Evolutionary conservation across 2,329 filamentous ascomycete genomes (phyloP), one percentile per base, ranked within the genome.

Genomic region (Pseudocercospora musae): DNA sequence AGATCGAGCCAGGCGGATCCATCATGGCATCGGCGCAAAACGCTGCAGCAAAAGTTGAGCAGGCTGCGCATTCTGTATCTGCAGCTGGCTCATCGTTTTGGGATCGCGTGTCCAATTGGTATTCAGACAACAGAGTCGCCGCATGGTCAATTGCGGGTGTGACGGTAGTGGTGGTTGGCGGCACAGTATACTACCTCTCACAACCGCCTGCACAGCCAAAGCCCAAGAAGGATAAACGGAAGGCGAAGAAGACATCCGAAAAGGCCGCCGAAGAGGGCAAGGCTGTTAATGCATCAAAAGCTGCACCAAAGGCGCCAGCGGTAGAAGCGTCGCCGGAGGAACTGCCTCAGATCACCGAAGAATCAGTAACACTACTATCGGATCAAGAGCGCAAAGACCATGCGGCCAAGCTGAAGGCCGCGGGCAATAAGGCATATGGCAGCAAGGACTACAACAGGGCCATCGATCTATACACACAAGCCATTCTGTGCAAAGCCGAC

Each of bases 91-190:
- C 88, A 63, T 89, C 90, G 52, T 80, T 95, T 60, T 96, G 92
- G 92, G 91, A 96, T 78, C 89, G 93, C 73, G 82, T 97, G 79
- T 89, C 92, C 69, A 88, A 83, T 74, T 99, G 95, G 94, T 92
- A 90, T 13, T 91, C 92, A 2, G 94, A 98, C 77, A 93, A 99
- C 81, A 98, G 97, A 82, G 90, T 91, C 53, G 85, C 94, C 59
- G 93, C 96, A 66, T 99, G 97, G 79, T 97, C 95, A 69, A 91
- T 98, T 79, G 95, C 94, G 60, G 95, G 95, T 73, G 90, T 96
- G 63, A 94, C 94, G 58, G 92, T 97, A 48, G 90, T 96, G 60
- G 95, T 92, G 13, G 91, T 91, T 65, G 94, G 93, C 33, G 94
- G 95, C 70, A 91, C 91, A 48, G 89, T 96, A 74, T 99, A 98